phyloP scores from a whole-genome alignment of 441 rosid genomes.

The Populus hybrid region DNA sequence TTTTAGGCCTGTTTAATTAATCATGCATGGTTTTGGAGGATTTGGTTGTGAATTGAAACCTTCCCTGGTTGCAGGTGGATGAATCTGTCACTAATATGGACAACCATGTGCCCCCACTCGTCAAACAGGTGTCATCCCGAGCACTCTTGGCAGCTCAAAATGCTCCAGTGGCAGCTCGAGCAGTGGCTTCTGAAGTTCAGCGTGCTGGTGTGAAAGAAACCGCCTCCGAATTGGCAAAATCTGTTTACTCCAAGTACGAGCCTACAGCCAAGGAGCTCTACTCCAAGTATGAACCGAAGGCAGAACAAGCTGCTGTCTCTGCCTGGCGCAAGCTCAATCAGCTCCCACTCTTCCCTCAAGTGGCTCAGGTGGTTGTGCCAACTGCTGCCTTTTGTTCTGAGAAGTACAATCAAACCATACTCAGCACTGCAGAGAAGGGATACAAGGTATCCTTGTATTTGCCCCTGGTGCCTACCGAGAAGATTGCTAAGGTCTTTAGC shows the following conservation, averaged over 20 bases:
- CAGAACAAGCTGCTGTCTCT: conserved; percentile 75
- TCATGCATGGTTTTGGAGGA: background rate
- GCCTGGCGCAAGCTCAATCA: conserved; percentile 81
- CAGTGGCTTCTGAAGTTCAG: conserved; percentile 66
- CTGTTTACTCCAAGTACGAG: conserved; percentile 64
- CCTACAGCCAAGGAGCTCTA: conserved; percentile 80
- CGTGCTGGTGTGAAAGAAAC: conserved; percentile 66
- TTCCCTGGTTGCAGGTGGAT: conserved; percentile 47
- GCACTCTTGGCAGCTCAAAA: conserved; percentile 64
- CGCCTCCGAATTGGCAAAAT: conserved; percentile 71
- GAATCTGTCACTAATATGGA: conserved; percentile 64
- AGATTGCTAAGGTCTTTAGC: conserved; percentile 68
- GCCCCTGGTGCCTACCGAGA: conserved; percentile 84
- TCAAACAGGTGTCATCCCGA: conserved; percentile 71
- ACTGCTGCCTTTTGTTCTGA: conserved; percentile 77
- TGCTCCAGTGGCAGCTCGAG: conserved; percentile 64
- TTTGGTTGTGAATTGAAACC: background rate
- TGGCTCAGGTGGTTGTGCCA: conserved; percentile 73
- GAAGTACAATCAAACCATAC: conserved; percentile 75
- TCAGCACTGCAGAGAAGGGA: conserved; percentile 67
- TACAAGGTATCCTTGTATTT: conserved; percentile 64
- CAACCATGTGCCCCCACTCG: conserved; percentile 53
- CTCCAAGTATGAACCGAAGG: conserved; percentile 76
- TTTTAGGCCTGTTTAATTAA: background rate
- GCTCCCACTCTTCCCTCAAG: conserved; percentile 77